Percentiles rank a stretch among this genome's conserved stretches.
phyloP scores from a whole-genome alignment of 306 rosid species.

The Ormosia semicastrata region DNA sequence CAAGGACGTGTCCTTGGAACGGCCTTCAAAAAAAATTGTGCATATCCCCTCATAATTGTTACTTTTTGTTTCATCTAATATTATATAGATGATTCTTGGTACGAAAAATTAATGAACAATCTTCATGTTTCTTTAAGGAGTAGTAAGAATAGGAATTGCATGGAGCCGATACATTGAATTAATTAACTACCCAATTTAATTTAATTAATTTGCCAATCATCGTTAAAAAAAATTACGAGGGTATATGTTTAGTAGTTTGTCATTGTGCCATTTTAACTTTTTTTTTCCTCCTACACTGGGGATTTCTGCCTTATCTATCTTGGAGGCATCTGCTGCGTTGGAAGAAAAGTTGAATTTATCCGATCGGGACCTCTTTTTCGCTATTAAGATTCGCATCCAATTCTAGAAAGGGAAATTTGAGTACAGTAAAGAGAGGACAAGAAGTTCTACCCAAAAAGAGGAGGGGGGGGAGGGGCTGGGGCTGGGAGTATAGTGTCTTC shows the following conservation, averaged over 20 bases:
- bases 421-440: not conserved
- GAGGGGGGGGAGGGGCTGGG: not conserved
- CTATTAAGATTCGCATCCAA: conserved; percentile 48
- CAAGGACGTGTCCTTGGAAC: conserved; percentile 55
- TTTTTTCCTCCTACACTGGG: not conserved
- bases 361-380: conserved; percentile 48
- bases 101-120: not conserved
- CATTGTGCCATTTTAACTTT: not conserved
- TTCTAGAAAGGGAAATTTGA: conserved; percentile 44
- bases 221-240: not conserved
- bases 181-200: not conserved
- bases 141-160: not conserved
- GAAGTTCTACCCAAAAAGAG: not conserved
- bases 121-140: not conserved
- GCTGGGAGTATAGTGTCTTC: not conserved
- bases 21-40: conserved; percentile 30
- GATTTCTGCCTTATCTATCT: conserved; percentile 39
- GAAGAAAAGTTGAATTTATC: conserved; percentile 58
- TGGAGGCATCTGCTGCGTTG: conserved; percentile 61
- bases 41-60: not conserved
- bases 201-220: not conserved
- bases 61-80: not conserved
- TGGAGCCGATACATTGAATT: not conserved
- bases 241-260: not conserved
- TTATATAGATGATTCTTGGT: not conserved